Evolutionary conservation across 345 rosid genomes (phyloP).

Genomic region (Eutrema heterophyllum): DNA sequence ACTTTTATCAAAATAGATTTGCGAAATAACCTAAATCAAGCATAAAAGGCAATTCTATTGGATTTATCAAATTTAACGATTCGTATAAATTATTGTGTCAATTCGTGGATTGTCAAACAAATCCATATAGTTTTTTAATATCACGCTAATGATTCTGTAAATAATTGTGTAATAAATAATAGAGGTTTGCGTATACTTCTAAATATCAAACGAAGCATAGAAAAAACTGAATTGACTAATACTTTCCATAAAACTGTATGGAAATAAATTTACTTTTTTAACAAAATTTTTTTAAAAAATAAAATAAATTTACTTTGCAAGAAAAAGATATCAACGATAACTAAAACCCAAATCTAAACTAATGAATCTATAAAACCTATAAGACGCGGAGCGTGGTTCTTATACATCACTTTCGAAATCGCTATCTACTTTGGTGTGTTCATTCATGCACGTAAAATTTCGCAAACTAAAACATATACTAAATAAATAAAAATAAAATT

Average conservation of each 20-base stretch:
- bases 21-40: not conserved
- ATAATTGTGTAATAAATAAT: not conserved
- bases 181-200: conserved; percentile 9
- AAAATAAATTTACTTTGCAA: not conserved
- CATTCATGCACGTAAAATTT: conserved; percentile 6
- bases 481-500: not conserved
- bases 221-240: not conserved
- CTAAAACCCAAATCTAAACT: not conserved
- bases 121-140: not conserved
- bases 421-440: not conserved
- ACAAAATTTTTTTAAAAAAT: too few relatives aligned
- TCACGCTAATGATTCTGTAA: not conserved
- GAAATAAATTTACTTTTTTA: not conserved
- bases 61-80: not conserved
- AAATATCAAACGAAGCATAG: not conserved
- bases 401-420: not conserved
- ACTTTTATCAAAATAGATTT: too few relatives aligned
- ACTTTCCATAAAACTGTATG: not conserved
- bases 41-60: not conserved
- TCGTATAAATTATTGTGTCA: not conserved
- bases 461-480: not conserved
- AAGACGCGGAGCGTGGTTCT: not conserved
- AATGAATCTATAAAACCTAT: not conserved
- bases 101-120: not conserved
- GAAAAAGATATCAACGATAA: not conserved